Percentiles rank a stretch among this genome's conserved stretches.
Evolutionary conservation across 441 rosid species (phyloP).

Genomic region (Sinapis alba): DNA sequence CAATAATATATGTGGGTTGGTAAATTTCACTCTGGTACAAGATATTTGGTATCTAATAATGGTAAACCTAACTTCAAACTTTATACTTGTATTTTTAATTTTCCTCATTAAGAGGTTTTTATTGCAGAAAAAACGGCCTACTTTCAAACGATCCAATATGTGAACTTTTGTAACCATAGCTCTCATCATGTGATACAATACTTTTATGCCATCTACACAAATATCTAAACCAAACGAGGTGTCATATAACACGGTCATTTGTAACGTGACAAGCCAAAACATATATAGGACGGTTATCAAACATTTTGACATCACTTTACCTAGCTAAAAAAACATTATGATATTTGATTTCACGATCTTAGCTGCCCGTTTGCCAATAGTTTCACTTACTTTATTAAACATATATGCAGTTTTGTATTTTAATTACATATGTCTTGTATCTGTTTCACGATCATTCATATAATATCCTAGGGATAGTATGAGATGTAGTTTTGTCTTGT

Average conservation of each 20-base stretch:
- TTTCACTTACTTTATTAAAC: not conserved
- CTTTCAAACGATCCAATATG: slow-evolving; percentile 22
- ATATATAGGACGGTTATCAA: slow-evolving; percentile 14
- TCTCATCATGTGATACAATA: slow-evolving; percentile 34
- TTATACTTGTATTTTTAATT: slow-evolving; percentile 12
- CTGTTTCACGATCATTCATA: not conserved
- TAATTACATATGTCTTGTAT: not conserved
- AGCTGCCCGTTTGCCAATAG: not conserved
- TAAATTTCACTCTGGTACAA: slow-evolving; percentile 31
- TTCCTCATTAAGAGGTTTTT: slow-evolving; percentile 14
- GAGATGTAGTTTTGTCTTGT: not conserved
- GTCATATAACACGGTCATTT: slow-evolving; percentile 21
- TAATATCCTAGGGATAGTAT: not conserved
- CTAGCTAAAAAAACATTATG: not conserved
- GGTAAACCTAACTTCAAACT: slow-evolving; percentile 41
- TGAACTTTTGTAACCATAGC: slow-evolving; percentile 35
- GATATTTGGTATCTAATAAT: slow-evolving; percentile 14
- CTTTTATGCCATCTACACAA: slow-evolving; percentile 15
- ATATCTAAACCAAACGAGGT: slow-evolving; percentile 18
- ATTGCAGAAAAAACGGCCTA: slow-evolving; percentile 29
- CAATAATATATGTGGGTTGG: slow-evolving; percentile 13
- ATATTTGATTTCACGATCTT: not conserved
- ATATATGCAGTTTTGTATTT: not conserved
- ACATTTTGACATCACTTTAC: slow-evolving; percentile 3
- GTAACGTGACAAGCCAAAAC: slow-evolving; percentile 30